phyloP scores from a whole-genome alignment of 225 moss, liverwort and hornwort species.

The Polytrichum formosum region DNA sequence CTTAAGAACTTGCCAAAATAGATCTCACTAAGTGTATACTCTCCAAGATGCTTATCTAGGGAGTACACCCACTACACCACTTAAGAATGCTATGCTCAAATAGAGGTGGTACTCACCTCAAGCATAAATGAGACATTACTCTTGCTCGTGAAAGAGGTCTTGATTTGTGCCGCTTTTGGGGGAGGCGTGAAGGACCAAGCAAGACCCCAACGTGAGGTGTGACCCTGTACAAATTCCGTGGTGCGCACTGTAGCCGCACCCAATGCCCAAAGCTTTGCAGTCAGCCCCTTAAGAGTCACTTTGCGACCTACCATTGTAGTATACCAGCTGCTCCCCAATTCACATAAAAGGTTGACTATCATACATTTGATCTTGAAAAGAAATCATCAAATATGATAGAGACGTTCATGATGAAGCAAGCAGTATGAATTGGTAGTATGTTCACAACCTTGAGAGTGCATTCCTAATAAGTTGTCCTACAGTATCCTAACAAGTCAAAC shows the following conservation, averaged over 20 bases:
- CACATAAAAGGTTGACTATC: neutral
- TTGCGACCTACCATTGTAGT: conserved; percentile 98
- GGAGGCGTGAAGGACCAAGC: conserved; percentile 88
- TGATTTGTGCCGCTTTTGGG: conserved; percentile 27
- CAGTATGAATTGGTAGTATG: no score
- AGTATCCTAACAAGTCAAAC: no score
- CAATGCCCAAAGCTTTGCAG: conserved; percentile 60
- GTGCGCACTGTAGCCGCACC: conserved; percentile 83
- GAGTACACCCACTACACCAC: no score
- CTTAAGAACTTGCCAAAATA: no score
- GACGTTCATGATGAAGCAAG: no score
- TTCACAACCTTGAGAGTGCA: no score
- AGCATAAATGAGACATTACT: conserved; percentile 84
- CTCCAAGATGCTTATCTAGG: no score
- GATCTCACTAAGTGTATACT: no score
- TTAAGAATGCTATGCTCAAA: no score
- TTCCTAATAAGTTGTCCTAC: no score
- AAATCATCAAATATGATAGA: neutral
- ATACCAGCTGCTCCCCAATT: conserved; percentile 68
- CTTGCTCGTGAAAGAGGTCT: conserved; percentile 27
- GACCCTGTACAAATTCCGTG: conserved; percentile 97
- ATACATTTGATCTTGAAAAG: no score
- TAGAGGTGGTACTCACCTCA: conserved; percentile 42
- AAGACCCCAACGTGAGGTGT: conserved; percentile 91
- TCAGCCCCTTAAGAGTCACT: conserved; percentile 73